These are phyloP conservation scores for Pinus tabuliformis DNA, from an alignment of 75 land plant species.

Conservation along the genomic window DNA sequence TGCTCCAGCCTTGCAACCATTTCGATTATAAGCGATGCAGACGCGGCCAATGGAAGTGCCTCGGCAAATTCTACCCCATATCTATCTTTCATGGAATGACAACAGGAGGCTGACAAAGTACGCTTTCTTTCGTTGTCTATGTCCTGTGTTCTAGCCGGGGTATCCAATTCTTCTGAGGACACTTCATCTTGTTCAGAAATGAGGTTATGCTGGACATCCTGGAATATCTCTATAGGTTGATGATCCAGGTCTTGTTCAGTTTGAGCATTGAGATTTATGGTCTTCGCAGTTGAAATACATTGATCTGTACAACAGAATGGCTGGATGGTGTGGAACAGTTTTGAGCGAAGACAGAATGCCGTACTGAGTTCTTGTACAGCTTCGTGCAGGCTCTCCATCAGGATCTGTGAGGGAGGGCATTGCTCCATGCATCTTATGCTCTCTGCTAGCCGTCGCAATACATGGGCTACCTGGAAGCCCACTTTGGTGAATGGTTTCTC, in stretches of 20 bases:
- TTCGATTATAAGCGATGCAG: constrained; percentile 29
- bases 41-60: constrained; percentile 10
- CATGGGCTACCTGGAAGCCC: constrained; percentile 12
- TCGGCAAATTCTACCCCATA: neutral
- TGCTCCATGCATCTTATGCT: constrained; percentile 28
- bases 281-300: neutral
- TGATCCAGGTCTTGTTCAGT: neutral
- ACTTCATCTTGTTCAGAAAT: neutral
- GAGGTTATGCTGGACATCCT: neutral
- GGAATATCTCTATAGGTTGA: neutral
- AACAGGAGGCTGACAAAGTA: neutral
- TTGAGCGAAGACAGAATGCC: neutral
- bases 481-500: constrained; percentile 27
- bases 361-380: constrained; percentile 15
- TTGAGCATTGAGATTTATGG: neutral
- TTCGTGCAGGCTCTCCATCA: constrained; percentile 13
- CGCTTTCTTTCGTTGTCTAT: neutral
- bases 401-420: constrained; percentile 1
- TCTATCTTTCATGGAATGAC: neutral
- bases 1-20: constrained; percentile 33
- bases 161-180: neutral
- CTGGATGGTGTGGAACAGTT: neutral
- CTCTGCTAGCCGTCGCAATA: constrained; percentile 34
- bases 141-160: no score
- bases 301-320: neutral